Evolutionary conservation across 768 basidiomycete species (phyloP), one percentile per base, ranked within the genome.

Genomic region (Kwoniella sp.): DNA sequence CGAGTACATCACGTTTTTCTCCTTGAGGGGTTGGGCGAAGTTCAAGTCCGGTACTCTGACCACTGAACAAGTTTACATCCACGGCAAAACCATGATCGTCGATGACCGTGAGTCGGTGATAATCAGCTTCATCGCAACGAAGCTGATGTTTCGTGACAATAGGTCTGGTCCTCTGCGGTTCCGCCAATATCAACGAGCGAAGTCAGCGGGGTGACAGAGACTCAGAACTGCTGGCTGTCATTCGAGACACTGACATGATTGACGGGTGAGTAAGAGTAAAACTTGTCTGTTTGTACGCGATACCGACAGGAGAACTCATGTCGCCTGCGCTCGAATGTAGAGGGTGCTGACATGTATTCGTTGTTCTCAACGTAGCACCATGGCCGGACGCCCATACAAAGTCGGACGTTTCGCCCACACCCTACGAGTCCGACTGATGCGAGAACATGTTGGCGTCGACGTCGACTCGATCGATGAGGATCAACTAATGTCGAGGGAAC

Each of bases 331-430:
- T n/a, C 57, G 13, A 17, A 13, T 34, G 20, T n/a, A n/a, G n/a
- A n/a, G n/a, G n/a, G n/a, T n/a, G n/a, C n/a, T n/a, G n/a, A 28
- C 47, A 26, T 31, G 1, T 8, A 7, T 60, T 29, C 5, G 26
- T 22, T 60, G 47, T 25, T 54, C 51, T 52, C 31, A 22, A n/a
- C 3, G 25, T 20, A 94, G 93, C 59, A 89, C 85, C 0, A 98
- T 99, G 95, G 95, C 88, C 9, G 95, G 96, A 20, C 87, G 87
- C 71, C 91, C 93, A 0, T 98, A 90, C 84, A 87, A 92, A 85
- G 95, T 98, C 64, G 96, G 96, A 22, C 89, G 95, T 26, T 99
- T 96, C 80, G 93, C 95, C 1, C 96, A 99, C 81, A 90, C 90
- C 2, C 85, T 99, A 12, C 89, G 96, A 5, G 85, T 98, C 52